These are phyloP conservation scores for Trichoderma gamsii DNA, from an alignment of 495 filamentous ascomycete species.

Conservation along the genomic window DNA sequence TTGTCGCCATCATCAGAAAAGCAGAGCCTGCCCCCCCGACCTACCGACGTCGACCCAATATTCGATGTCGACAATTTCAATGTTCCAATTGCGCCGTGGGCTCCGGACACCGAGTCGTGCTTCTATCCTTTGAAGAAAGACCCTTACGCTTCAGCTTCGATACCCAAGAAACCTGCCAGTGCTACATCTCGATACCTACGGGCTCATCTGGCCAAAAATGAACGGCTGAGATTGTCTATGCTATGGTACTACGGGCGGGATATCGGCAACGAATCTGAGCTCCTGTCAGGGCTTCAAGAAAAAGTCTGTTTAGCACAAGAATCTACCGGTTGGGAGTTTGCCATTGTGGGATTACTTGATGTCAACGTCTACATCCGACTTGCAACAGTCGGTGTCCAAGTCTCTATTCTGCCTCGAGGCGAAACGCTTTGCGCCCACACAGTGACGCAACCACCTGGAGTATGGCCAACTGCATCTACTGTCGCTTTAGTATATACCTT, in stretches of 20 bases:
- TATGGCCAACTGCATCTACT: background rate
- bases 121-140: background rate
- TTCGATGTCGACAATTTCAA: conserved; percentile 14
- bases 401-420: conserved; percentile 19
- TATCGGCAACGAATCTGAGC: conserved; percentile 17
- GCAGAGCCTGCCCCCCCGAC: conserved; percentile 10
- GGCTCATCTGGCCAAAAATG: conserved; percentile 17
- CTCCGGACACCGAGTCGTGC: background rate
- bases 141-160: background rate
- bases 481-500: no score
- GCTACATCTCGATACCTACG: conserved; percentile 16
- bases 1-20: conserved; percentile 13
- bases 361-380: conserved; percentile 18
- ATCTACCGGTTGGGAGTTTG: conserved; percentile 18
- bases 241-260: conserved; percentile 19
- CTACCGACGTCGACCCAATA: conserved; percentile 15
- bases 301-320: conserved; percentile 13
- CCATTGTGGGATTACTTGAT: conserved; percentile 18
- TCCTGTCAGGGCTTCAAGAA: conserved; percentile 12
- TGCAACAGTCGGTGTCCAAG: conserved; percentile 16
- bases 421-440: conserved; percentile 21
- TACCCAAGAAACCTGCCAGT: background rate
- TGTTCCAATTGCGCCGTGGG: conserved; percentile 14
- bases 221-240: conserved; percentile 18
- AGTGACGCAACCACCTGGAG: conserved; percentile 15